Evolutionary conservation across 352 stramenopile species (phyloP).

Genomic region (Lagenidium giganteum): DNA sequence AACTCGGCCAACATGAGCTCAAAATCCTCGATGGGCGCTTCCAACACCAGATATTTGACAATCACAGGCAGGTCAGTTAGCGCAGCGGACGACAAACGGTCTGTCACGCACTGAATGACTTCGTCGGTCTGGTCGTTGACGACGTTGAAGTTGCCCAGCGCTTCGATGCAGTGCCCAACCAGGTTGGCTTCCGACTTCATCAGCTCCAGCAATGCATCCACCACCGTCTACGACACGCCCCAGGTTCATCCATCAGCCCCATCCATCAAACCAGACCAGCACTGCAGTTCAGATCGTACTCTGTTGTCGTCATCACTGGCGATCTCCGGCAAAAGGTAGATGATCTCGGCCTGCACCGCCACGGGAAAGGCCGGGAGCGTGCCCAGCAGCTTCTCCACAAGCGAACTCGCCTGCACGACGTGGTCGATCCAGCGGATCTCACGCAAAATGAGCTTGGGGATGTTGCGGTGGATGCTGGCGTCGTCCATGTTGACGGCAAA

Average conservation of each 20-base stretch:
- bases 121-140: slow-evolving; percentile 28
- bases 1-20: slow-evolving; percentile 34
- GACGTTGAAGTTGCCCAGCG: slow-evolving; percentile 59
- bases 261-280: too few species aligned
- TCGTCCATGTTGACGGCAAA: slow-evolving; percentile 29
- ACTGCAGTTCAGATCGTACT: too few species aligned
- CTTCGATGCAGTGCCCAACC: slow-evolving; percentile 54
- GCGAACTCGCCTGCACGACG: slow-evolving; percentile 34
- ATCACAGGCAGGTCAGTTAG: slow-evolving; percentile 43
- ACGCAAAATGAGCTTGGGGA: slow-evolving; percentile 59
- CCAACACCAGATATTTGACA: slow-evolving; percentile 60
- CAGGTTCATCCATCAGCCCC: neutral
- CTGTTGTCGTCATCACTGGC: slow-evolving; percentile 36
- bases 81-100: slow-evolving; percentile 42
- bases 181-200: slow-evolving; percentile 41
- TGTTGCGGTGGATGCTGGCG: slow-evolving; percentile 17
- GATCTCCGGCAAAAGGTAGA: slow-evolving; percentile 65
- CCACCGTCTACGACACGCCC: slow-evolving; percentile 22
- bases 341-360: slow-evolving; percentile 51
- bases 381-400: slow-evolving; percentile 44
- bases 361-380: slow-evolving; percentile 37
- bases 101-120: slow-evolving; percentile 36
- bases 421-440: slow-evolving; percentile 60
- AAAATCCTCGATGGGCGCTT: slow-evolving; percentile 26
- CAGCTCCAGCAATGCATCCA: slow-evolving; percentile 45